Percentiles rank a stretch among this genome's conserved stretches.
Evolutionary conservation across 108 stramenopile genomes (phyloP).

Genomic region (Pelagomonas calceolata): DNA sequence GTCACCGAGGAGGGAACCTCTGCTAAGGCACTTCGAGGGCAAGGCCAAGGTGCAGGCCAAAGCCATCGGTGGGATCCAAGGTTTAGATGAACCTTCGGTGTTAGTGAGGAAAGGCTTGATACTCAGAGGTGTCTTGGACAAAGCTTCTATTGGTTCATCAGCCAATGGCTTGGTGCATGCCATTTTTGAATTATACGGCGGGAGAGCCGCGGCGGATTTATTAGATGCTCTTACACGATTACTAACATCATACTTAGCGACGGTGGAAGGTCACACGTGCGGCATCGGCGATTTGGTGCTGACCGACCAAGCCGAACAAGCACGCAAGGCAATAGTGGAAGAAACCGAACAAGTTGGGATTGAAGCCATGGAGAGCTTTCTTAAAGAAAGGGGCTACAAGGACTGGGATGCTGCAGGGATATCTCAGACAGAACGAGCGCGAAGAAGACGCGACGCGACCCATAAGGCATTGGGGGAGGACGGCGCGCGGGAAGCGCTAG

Average conservation of each 20-base stretch:
- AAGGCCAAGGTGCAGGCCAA: conserved; percentile 81
- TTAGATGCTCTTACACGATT: conserved; percentile 84
- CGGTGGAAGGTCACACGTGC: conserved; percentile 91
- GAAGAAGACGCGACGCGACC: neutral
- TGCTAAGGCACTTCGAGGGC: conserved; percentile 56
- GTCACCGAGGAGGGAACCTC: neutral
- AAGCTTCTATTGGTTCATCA: conserved; percentile 76
- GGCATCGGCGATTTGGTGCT: conserved; percentile 91
- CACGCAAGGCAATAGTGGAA: conserved; percentile 47
- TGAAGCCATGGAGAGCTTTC: neutral
- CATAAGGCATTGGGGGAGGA: neutral
- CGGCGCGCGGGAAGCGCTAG: conserved; percentile 61
- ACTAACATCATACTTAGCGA: conserved; percentile 84
- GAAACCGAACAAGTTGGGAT: neutral
- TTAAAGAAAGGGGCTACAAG: neutral
- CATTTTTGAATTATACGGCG: conserved; percentile 91
- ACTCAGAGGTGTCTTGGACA: conserved; percentile 89
- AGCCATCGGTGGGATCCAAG: conserved; percentile 61
- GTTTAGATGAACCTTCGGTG: conserved; percentile 75
- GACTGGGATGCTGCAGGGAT: neutral
- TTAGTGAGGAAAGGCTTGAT: conserved; percentile 81
- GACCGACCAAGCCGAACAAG: conserved; percentile 64
- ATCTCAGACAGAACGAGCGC: too few relatives aligned
- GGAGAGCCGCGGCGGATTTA: conserved; percentile 67
- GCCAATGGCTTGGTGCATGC: conserved; percentile 85